These are phyloP conservation scores for Pyrrhoderma noxium DNA, from an alignment of 1,284 basidiomycete genomes.

Conservation along the genomic window DNA sequence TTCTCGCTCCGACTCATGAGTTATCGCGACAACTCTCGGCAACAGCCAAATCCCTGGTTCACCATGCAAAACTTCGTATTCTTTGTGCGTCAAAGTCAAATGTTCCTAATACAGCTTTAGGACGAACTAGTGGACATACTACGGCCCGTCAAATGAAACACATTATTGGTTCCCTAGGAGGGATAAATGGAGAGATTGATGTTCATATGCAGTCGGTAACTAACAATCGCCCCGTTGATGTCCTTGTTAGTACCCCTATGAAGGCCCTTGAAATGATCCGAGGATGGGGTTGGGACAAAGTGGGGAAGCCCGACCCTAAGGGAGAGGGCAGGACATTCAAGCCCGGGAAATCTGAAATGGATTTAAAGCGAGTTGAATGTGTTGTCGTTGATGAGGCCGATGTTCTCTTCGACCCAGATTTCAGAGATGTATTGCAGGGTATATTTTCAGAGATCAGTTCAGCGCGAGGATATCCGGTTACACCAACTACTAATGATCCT, in stretches of 20 bases:
- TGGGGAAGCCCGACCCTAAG: conserved; percentile 27
- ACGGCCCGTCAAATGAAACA: conserved; percentile 46
- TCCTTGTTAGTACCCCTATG: conserved; percentile 72
- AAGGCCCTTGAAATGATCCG: conserved; percentile 66
- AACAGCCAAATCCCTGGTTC: conserved; percentile 68
- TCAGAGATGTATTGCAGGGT: conserved; percentile 59
- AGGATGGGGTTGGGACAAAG: conserved; percentile 60
- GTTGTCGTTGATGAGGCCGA: conserved; percentile 86
- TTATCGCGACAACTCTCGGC: conserved; percentile 69
- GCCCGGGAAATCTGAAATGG: conserved; percentile 44
- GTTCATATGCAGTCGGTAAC: conserved; percentile 22
- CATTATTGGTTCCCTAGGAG: conserved; percentile 26
- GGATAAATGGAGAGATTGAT: conserved; percentile 26
- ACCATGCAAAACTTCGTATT: conserved; percentile 68
- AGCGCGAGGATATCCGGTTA: conserved; percentile 48
- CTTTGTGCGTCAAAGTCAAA: conserved; percentile 64
- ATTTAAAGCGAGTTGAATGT: conserved; percentile 69
- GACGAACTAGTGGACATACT: conserved; percentile 22
- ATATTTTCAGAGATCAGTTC: conserved; percentile 62
- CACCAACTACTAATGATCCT: conserved; percentile 19
- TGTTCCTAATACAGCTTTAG: conserved; percentile 30
- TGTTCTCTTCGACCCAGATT: conserved; percentile 80
- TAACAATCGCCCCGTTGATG: conserved; percentile 43
- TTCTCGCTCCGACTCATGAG: conserved; percentile 85
- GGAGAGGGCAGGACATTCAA: conserved; percentile 30